These are phyloP conservation scores for Amoeboaphelidium protococcarum DNA, from an alignment of 371 early-diverging fungal species.

Conservation along the genomic window DNA sequence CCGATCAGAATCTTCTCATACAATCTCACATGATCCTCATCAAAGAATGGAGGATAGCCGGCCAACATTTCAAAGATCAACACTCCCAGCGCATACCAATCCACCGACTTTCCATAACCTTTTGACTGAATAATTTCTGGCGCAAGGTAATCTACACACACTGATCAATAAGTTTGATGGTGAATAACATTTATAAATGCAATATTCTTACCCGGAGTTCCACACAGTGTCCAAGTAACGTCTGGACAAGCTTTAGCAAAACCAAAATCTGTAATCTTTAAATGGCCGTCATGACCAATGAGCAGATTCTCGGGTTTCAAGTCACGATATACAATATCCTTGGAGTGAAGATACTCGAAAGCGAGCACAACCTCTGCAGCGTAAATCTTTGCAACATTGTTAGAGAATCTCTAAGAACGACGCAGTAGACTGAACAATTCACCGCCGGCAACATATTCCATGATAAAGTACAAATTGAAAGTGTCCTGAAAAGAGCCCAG, in stretches of 20 bases:
- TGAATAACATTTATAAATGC: background rate
- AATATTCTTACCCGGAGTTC: conserved; percentile 16
- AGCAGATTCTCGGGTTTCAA: conserved; percentile 21
- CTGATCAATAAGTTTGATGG: too few relatives aligned
- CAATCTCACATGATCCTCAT: background rate
- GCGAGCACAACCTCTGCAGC: conserved; percentile 60
- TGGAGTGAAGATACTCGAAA: conserved; percentile 52
- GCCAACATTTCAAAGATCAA: conserved; percentile 13
- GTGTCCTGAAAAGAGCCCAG: conserved; percentile 7
- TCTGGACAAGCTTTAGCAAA: conserved; percentile 11
- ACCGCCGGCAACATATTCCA: conserved; percentile 18
- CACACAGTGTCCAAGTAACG: conserved; percentile 10
- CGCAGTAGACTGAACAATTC: conserved; percentile 16
- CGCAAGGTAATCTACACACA: conserved; percentile 8
- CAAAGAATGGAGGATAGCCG: conserved; percentile 5
- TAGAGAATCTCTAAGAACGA: conserved; percentile 37
- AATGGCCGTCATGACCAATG: conserved; percentile 11
- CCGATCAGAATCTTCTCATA: conserved; percentile 1
- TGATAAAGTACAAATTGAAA: conserved; percentile 9
- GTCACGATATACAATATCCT: conserved; percentile 45
- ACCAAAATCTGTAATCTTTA: conserved; percentile 20
- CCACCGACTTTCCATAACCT: conserved; percentile 4
- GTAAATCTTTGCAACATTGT: conserved; percentile 66
- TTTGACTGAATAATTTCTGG: conserved; percentile 6
- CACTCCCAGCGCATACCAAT: conserved; percentile 17